These are phyloP conservation scores for Malbranchea cinnamomea DNA, from an alignment of 2,329 filamentous ascomycete genomes.

Conservation along the genomic window DNA sequence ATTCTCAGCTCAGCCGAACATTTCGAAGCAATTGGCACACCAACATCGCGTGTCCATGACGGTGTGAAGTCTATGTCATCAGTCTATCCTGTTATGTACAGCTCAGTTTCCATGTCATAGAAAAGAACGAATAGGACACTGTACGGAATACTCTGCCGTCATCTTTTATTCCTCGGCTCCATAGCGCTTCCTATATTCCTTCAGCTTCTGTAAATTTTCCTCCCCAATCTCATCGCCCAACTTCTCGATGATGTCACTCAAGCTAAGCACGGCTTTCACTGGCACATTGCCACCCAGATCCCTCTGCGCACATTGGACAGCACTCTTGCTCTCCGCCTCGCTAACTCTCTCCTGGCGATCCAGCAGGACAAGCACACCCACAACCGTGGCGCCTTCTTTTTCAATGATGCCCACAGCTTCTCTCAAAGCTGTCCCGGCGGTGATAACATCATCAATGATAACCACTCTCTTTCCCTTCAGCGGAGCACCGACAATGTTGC, in stretches of 20 bases:
- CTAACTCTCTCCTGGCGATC: constrained; percentile 52
- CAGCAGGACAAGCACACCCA: constrained; percentile 75
- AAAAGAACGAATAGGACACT: too few relatives aligned
- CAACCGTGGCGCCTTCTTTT: constrained; percentile 68
- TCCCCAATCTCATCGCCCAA: constrained; percentile 47
- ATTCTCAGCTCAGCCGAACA: too few relatives aligned
- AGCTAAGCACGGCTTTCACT: constrained; percentile 59
- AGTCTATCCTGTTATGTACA: too few relatives aligned
- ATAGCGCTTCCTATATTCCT: constrained; percentile 51
- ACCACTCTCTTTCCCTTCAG: constrained; percentile 75
- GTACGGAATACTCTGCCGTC: too few relatives aligned
- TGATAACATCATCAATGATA: constrained; percentile 94
- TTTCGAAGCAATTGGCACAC: too few relatives aligned
- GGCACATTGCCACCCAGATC: constrained; percentile 59
- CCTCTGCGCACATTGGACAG: constrained; percentile 71
- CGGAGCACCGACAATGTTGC: constrained; percentile 75
- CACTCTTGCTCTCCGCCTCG: constrained; percentile 53
- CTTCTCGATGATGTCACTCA: constrained; percentile 67
- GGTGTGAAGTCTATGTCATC: too few relatives aligned
- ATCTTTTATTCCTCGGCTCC: constrained; percentile 17
- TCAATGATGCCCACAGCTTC: constrained; percentile 85
- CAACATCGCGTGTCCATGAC: too few relatives aligned
- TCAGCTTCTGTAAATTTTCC: constrained; percentile 49
- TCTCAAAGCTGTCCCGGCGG: constrained; percentile 82
- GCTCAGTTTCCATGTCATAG: too few relatives aligned